These are phyloP conservation scores for Acanthamoeba triangularis DNA, from an alignment of 208 protist genomes.

Conservation along the genomic window DNA sequence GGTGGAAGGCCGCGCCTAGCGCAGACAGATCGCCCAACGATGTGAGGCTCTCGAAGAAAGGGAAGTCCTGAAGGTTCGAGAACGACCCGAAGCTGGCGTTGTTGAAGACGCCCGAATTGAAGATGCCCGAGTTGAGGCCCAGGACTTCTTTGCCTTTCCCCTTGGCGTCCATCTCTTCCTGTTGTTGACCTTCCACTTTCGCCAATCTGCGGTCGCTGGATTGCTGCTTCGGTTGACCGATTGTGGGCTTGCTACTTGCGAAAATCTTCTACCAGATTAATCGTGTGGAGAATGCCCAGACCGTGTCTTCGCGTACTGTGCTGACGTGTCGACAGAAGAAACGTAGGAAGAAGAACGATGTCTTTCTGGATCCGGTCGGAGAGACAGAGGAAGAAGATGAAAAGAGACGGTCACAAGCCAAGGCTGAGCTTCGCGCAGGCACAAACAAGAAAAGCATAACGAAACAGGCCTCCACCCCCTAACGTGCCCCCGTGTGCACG, in stretches of 20 bases:
- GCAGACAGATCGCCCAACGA: background rate
- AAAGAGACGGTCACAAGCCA: no score
- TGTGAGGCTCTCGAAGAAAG: constrained; percentile 35
- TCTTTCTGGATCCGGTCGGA: no score
- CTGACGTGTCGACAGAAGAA: no score
- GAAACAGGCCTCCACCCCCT: background rate
- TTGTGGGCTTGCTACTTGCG: no score
- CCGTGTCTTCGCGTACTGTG: no score
- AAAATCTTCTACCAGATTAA: no score
- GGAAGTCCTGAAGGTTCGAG: constrained; percentile 38
- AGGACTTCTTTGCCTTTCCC: background rate
- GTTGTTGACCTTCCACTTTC: background rate
- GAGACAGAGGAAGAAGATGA: no score
- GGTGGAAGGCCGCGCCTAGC: background rate
- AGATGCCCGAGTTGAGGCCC: background rate
- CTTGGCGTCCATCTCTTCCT: background rate
- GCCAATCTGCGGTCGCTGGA: background rate
- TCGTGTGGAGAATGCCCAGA: no score
- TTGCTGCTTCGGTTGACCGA: no score
- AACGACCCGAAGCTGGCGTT: constrained; percentile 39
- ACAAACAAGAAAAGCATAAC: no score
- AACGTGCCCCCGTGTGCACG: background rate
- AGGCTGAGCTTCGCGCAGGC: no score
- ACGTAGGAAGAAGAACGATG: no score
- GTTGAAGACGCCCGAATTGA: constrained; percentile 5